Conservation (phyloP, 495 filamentous ascomycete genomes). For the Lasiosphaeria hispida region DNA sequence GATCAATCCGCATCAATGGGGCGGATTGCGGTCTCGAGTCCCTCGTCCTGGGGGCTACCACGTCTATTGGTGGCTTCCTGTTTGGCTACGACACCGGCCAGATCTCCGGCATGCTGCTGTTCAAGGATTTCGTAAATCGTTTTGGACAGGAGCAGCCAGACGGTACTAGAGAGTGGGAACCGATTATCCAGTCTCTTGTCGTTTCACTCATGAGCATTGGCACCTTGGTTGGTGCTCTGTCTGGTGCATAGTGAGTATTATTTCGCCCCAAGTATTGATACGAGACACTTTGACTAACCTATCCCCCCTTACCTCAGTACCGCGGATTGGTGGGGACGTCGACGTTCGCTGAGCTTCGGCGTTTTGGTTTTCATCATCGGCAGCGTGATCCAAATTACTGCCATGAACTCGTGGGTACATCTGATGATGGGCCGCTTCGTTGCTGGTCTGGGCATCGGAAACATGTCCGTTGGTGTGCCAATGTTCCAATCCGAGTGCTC, state of each 20-base stretch:
- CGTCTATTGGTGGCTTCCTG: constrained; percentile 70
- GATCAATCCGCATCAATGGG: constrained; percentile 35
- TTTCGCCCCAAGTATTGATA: too few species aligned
- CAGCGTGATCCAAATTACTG: constrained; percentile 58
- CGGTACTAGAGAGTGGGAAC: constrained; percentile 29
- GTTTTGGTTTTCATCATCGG: constrained; percentile 37
- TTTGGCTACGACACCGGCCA: constrained; percentile 70
- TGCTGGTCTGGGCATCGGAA: constrained; percentile 64
- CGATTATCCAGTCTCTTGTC: constrained; percentile 40
- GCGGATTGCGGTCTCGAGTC: constrained; percentile 35
- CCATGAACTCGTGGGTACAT: constrained; percentile 45
- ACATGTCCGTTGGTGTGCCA: constrained; percentile 60
- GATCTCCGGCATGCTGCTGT: constrained; percentile 61
- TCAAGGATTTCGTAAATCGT: constrained; percentile 49
- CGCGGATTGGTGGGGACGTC: constrained; percentile 39
- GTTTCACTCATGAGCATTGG: constrained; percentile 49
- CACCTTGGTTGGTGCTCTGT: constrained; percentile 38
- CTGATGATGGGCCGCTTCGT: constrained; percentile 53
- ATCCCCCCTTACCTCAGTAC: constrained; percentile 15
- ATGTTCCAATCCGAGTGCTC: constrained; percentile 57
- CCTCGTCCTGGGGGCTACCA: constrained; percentile 37
- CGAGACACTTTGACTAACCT: neutral
- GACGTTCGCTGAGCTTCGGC: constrained; percentile 37
- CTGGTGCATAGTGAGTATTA: constrained; percentile 28
- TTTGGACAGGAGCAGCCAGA: constrained; percentile 38